Evolutionary conservation across 2,329 filamentous ascomycete species (phyloP).

Genomic region (Talaromyces albobiverticillius): DNA sequence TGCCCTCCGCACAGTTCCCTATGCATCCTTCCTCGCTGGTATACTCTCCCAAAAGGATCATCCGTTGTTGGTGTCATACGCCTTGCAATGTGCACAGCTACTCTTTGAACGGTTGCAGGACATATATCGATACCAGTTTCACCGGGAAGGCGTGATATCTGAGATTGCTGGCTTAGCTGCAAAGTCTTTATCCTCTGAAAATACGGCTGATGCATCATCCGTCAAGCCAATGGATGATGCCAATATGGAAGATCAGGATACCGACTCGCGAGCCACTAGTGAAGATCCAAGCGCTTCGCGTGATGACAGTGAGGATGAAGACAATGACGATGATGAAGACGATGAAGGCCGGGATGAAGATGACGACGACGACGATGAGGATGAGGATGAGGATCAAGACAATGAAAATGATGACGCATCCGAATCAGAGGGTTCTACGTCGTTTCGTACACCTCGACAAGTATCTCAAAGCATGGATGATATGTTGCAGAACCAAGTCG

Average conservation of each 20-base stretch:
- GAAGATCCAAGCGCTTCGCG: conserved; percentile 11
- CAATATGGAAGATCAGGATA: conserved; percentile 17
- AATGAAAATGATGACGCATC: conserved; percentile 53
- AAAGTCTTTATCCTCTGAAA: conserved; percentile 28
- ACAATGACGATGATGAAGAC: conserved; percentile 29
- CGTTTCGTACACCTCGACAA: conserved; percentile 42
- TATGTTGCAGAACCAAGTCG: conserved; percentile 69
- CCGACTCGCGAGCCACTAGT: conserved; percentile 11
- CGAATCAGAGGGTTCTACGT: conserved; percentile 66
- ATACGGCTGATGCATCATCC: conserved; percentile 18
- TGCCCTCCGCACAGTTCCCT: conserved; percentile 81
- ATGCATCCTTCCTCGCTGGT: conserved; percentile 90
- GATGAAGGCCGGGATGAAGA: conserved; percentile 36
- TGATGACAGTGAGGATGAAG: conserved; percentile 33
- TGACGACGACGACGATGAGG: conserved; percentile 32
- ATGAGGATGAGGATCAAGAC: conserved; percentile 45
- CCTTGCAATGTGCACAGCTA: conserved; percentile 84
- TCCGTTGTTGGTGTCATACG: conserved; percentile 77
- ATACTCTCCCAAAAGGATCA: conserved; percentile 97
- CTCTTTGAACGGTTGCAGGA: conserved; percentile 78
- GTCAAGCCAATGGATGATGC: conserved; percentile 21
- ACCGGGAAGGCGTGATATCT: conserved; percentile 90
- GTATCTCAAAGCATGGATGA: conserved; percentile 38
- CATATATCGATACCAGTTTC: conserved; percentile 94
- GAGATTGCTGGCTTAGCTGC: conserved; percentile 81